Conservation (phyloP, 257 asterid species). For the Cordia subcordata region DNA sequence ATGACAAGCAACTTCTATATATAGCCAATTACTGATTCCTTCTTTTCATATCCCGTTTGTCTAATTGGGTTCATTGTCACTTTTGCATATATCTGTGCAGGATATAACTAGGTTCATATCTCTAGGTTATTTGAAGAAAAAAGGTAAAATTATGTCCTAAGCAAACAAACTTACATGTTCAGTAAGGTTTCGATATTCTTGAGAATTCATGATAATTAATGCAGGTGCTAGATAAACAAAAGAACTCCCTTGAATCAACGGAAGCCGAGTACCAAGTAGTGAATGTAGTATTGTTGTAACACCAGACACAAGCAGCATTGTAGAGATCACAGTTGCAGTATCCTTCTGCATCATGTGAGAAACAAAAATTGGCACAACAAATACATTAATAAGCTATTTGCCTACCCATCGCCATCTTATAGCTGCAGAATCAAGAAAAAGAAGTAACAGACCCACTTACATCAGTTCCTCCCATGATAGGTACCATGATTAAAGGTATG, state of each 20-base stretch:
- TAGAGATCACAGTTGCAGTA: conserved; percentile 84
- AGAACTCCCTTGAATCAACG: conserved; percentile 97
- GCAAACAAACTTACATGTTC: conserved; percentile 60
- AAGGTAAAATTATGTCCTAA: neutral
- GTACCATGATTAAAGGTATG: conserved; percentile 79
- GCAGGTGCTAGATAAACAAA: conserved; percentile 97
- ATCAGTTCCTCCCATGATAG: conserved; percentile 97
- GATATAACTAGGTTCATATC: neutral
- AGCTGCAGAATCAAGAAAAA: conserved; percentile 1
- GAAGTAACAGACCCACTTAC: conserved; percentile 43
- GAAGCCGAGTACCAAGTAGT: conserved; percentile 85
- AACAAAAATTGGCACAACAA: conserved; percentile 8
- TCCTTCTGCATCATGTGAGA: conserved; percentile 64
- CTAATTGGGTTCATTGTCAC: neutral
- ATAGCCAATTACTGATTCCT: neutral
- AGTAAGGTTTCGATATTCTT: conserved; percentile 80
- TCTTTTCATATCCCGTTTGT: neutral
- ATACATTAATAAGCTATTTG: neutral
- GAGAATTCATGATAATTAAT: conserved; percentile 77
- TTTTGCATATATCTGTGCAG: neutral
- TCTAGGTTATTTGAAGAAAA: neutral
- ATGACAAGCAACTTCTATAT: neutral
- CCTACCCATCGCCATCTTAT: neutral
- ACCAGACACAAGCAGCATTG: conserved; percentile 88
- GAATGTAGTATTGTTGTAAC: conserved; percentile 74